Evolutionary conservation across 164 flowering plant genomes (phyloP), one percentile per base, ranked within the genome.

Genomic region (Vitis rotundifolia): DNA sequence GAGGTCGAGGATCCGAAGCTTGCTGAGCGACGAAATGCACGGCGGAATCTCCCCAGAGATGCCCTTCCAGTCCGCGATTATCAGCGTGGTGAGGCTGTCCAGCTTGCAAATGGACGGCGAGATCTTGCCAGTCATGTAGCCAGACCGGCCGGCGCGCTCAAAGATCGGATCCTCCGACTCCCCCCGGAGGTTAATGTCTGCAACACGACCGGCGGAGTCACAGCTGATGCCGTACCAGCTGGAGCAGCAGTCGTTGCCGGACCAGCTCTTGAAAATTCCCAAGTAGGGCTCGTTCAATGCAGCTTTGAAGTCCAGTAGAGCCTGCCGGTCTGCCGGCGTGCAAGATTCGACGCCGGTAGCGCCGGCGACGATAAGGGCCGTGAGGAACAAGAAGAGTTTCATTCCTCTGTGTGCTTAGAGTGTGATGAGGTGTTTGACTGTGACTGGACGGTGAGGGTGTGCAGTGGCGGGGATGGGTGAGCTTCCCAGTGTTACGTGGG

Each of bases 11-110:
- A 88, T 70, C 0, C 82, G 78, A 18, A 86, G 80, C 22, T 70
- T 60, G 14, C 82, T 19, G 5, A 88, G 73, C 15, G 84, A 72
- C 55, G 81, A 6, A 14, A 88, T 5, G 73, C 91, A 88, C 0
- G 80, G 0, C 0, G 91, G 91, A 37, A 88, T 83, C 28, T 73
- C 72, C 16, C 89, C 91, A 71, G 89, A 68, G 71, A 88, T 76
- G 2, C 74, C 87, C 61, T 86, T 86, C 91, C 91, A 88, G 81
- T 88, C 91, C 66, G 91, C 84, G 68, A 87, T 31, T 44, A 82
- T 31, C 18, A 81, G 77, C 61, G 75, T 78, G 22, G 80, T 64
- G 61, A 87, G 84, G 13, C 71, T 14, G 76, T 75, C 78, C 60
- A 88, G 86, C 3, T 66, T 44, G 76, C 91, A 88, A 48, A 86